These are phyloP conservation scores for Paraconiothyrium sp. DNA, from an alignment of 2,329 filamentous ascomycete species.

Conservation along the genomic window DNA sequence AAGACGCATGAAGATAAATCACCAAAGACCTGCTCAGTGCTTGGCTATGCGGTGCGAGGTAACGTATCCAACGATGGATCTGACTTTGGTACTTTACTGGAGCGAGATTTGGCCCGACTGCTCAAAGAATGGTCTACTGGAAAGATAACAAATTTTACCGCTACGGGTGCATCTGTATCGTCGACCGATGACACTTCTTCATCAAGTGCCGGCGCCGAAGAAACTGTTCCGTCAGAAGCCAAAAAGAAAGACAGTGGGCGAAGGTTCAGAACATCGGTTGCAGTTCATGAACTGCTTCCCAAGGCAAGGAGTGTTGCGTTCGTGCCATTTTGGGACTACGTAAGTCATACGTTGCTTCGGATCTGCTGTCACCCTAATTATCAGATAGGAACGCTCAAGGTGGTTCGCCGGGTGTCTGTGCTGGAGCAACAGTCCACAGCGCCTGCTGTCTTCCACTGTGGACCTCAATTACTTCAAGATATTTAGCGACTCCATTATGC, in stretches of 20 bases:
- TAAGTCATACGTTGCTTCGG: neutral
- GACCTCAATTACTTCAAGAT: slow-evolving; percentile 49
- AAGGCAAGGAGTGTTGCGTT: slow-evolving; percentile 48
- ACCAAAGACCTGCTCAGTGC: slow-evolving; percentile 30
- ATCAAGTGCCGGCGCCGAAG: slow-evolving; percentile 11
- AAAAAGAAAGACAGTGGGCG: slow-evolving; percentile 11
- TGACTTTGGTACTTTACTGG: slow-evolving; percentile 25
- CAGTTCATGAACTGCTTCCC: slow-evolving; percentile 62
- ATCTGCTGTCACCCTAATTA: neutral
- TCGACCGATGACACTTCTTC: slow-evolving; percentile 32
- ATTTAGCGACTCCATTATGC: slow-evolving; percentile 62
- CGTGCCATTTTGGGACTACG: slow-evolving; percentile 52
- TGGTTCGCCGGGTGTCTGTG: slow-evolving; percentile 50
- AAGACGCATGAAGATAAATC: neutral
- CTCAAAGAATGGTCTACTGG: slow-evolving; percentile 37
- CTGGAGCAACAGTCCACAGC: slow-evolving; percentile 44
- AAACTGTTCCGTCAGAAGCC: neutral
- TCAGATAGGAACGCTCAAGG: slow-evolving; percentile 34
- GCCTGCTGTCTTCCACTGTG: slow-evolving; percentile 38
- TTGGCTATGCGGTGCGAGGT: slow-evolving; percentile 29
- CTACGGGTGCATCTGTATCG: slow-evolving; percentile 27
- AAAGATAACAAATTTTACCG: slow-evolving; percentile 37
- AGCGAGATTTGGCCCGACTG: slow-evolving; percentile 32
- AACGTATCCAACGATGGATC: slow-evolving; percentile 4
- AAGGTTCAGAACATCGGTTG: slow-evolving; percentile 46